Evolutionary conservation across 805 yeast genomes (phyloP), one percentile per base, ranked within the genome.

Genomic region (Wickerhamomyces subpelliculosus): DNA sequence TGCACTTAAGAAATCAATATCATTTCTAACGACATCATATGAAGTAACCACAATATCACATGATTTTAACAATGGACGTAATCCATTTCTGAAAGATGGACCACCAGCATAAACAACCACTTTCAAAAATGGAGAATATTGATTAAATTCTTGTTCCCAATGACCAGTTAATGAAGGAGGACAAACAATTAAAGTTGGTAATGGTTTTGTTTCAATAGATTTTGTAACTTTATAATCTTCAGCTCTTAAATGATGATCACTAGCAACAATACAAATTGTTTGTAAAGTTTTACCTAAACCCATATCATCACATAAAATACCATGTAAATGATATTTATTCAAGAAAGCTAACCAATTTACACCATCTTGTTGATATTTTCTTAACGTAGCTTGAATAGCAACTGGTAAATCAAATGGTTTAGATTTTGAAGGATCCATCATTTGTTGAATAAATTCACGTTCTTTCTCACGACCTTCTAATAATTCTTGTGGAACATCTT

Each of bases 91-190:
- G 2, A 72, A 64, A 4, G 82, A 64, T 3, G 98, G 97, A 5
- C 87, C 80, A n/a, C 99, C 98, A 17, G 94, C 96, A 60, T 90
- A 90, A 3, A 87, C 93, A 21, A 85, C 57, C 5, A 86, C 84
- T 32, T 75, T 78, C 64, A 93, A 67, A 46, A 84, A 83, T 32
- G 97, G 96, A 0, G 97, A 84, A 58, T 88, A 93, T 45, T 84
- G 88, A 43, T 77, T 75, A 47, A 93, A 68, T 61, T 93, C 99
- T 57, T 87, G 96, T 57, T 87, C 95, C 99, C 99, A 93, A 61
- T 93, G 99, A 18, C 99, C 98, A 2, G 97, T 89, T 49, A 93
- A 73, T 1, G 97, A 87, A 0, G 99, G 97, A 1, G 99, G 99
- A 64, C 98, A 93, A 14, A 93, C 75, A 35, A 93, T 79, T 47